Base-by-base conservation (phyloP, 2,329 filamentous ascomycete genomes). In the Aspergillus japonicus region DNA sequence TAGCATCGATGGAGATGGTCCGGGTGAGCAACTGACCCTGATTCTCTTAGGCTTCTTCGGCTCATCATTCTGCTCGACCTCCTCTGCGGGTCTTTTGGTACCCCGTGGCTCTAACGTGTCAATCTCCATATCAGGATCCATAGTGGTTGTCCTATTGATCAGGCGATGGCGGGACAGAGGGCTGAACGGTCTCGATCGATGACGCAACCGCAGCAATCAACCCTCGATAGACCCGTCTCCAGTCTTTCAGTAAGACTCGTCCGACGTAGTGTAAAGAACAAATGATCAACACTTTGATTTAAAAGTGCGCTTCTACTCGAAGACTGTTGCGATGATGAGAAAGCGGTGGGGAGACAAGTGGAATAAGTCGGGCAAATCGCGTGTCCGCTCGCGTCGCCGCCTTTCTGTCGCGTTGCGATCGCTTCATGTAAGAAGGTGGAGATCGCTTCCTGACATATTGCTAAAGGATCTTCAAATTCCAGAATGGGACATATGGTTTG, bases 31-130 rank as follows among this genome's bases (percentile, higher is more conserved):
- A 59, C 58, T 62, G 42, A 75, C 74, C 64, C 69, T 73, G 67
- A 85, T 85, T 31, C 81, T 81, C 67, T 81, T 80, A 16, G 83
- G 81, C 51, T 76, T 77, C 35, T 72, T 64, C 57, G 67, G 65
- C 53, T 74, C 62, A 19, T 73, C 71, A 54, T 69, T 66, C 16
- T 82, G 80, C 59, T 81, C 78, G 14, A 44, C 16, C 39, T 16
- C 39, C 3, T 19, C 14, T 16, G 78, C 82, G 48, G 82, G 79
- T 49, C 83, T 77, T 68, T 86, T 85, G 10, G 72, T 74, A 26
- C 81, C 80, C 50, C 76, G 71, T 55, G 68, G 63, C 54, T 73
- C 70, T 2, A 58, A 55, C 10, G 58, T 24, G 64, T 82, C 79
- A 29, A 80, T 48, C 54, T 82, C 76, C 80, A 82, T 82, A 56